Percentiles rank a stretch among this genome's conserved stretches.
Conservation (phyloP, 2,329 filamentous ascomycete genomes). For the Fusarium sterilihyphosum region DNA sequence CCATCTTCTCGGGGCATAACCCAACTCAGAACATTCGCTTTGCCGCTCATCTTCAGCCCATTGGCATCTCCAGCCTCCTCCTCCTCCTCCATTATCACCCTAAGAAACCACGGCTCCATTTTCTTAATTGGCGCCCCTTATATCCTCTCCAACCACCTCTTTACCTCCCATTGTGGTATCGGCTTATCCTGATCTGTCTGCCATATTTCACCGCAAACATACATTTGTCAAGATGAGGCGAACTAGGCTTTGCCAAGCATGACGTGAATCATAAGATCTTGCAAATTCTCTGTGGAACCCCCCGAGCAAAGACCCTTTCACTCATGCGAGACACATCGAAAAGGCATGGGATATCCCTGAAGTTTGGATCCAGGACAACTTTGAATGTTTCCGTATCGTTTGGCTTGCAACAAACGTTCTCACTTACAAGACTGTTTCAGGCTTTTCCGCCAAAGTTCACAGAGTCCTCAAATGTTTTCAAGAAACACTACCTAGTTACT, state of each 20-base stretch:
- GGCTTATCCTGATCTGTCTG: neutral
- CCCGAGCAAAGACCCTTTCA: neutral
- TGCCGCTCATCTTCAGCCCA: neutral
- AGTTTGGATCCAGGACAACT: neutral
- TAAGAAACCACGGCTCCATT: neutral
- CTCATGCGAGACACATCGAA: conserved; percentile 32
- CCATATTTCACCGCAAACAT: neutral
- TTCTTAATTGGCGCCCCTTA: neutral
- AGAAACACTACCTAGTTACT: neutral
- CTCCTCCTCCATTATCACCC: neutral
- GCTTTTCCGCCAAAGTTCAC: conserved; percentile 1
- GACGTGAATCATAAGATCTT: neutral
- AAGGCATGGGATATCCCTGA: conserved; percentile 22
- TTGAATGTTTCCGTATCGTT: neutral
- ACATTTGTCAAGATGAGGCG: neutral
- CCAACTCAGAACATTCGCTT: neutral
- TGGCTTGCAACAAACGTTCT: neutral
- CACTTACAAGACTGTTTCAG: neutral
- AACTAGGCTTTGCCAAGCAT: neutral
- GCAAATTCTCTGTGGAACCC: conserved; percentile 1
- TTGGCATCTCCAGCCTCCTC: conserved; percentile 11
- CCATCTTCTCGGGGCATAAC: neutral
- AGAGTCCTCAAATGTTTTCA: neutral
- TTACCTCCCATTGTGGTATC: neutral
- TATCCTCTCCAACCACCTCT: neutral